These are phyloP conservation scores for Sporormia fimetaria DNA, from an alignment of 495 filamentous ascomycete genomes.

Conservation along the genomic window DNA sequence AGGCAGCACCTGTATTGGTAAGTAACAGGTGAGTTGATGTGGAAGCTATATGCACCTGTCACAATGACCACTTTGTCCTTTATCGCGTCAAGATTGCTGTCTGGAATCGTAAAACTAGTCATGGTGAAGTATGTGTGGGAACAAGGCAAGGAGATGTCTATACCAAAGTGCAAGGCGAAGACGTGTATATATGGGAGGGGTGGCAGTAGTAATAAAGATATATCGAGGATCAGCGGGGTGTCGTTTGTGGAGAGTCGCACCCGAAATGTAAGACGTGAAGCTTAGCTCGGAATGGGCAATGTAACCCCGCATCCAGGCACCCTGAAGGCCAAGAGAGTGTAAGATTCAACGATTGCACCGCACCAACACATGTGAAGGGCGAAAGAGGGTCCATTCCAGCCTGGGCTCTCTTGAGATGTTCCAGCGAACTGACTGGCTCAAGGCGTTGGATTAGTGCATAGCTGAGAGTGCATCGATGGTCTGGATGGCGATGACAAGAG, in stretches of 20 bases:
- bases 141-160: background rate
- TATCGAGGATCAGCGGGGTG: background rate
- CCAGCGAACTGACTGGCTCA: no score
- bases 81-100: conserved; percentile 28
- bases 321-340: no score
- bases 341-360: no score
- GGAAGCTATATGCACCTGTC: conserved; percentile 33
- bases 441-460: no score
- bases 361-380: no score
- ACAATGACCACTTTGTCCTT: conserved; percentile 40
- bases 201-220: background rate
- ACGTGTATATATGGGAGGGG: no score
- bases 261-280: background rate
- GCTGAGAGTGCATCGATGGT: no score
- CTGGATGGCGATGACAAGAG: no score
- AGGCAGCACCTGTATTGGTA: conserved; percentile 35
- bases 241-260: background rate
- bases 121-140: conserved; percentile 13
- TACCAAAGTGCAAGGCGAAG: no score
- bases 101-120: conserved; percentile 30
- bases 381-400: no score
- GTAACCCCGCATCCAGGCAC: background rate
- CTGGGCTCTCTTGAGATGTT: no score
- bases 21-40: conserved; percentile 3
- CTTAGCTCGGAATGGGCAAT: background rate